Percentiles rank a stretch among this genome's conserved stretches.
Evolutionary conservation across 805 yeast species (phyloP).

Genomic region (Henningerozyma blattae): DNA sequence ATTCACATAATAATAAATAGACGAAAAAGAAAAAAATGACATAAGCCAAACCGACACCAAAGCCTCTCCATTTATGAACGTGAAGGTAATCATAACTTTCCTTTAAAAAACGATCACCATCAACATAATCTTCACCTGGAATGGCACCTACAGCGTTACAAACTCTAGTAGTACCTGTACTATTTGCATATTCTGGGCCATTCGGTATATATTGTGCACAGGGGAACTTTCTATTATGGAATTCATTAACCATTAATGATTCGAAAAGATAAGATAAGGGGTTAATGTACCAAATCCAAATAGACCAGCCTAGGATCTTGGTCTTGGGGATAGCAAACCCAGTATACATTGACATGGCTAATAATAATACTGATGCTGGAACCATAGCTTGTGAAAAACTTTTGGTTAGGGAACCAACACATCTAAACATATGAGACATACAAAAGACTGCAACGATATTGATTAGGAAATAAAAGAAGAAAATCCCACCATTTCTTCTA

Average conservation of each 20-base stretch:
- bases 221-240: slow-evolving; percentile 24
- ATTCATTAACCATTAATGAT: slow-evolving; percentile 34
- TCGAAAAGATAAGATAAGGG: slow-evolving; percentile 34
- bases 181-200: slow-evolving; percentile 30
- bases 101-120: slow-evolving; percentile 35
- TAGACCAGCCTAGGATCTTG: slow-evolving; percentile 34
- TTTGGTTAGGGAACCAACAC: slow-evolving; percentile 29
- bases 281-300: slow-evolving; percentile 34
- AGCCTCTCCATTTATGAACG: slow-evolving; percentile 46
- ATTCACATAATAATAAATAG: slow-evolving; percentile 39
- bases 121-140: slow-evolving; percentile 34
- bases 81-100: slow-evolving; percentile 30
- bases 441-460: slow-evolving; percentile 32
- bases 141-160: slow-evolving; percentile 42
- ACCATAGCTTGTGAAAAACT: slow-evolving; percentile 33
- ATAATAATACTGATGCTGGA: slow-evolving; percentile 30
- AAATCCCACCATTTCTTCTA: slow-evolving; percentile 39
- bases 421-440: slow-evolving; percentile 43
- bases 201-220: slow-evolving; percentile 30
- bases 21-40: slow-evolving; percentile 37
- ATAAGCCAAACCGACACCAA: slow-evolving; percentile 45
- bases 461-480: slow-evolving; percentile 40
- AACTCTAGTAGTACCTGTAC: slow-evolving; percentile 19
- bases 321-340: slow-evolving; percentile 34
- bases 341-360: slow-evolving; percentile 28